Evolutionary conservation across 257 asterid genomes (phyloP).

Genomic region (Cruciata laevipes): DNA sequence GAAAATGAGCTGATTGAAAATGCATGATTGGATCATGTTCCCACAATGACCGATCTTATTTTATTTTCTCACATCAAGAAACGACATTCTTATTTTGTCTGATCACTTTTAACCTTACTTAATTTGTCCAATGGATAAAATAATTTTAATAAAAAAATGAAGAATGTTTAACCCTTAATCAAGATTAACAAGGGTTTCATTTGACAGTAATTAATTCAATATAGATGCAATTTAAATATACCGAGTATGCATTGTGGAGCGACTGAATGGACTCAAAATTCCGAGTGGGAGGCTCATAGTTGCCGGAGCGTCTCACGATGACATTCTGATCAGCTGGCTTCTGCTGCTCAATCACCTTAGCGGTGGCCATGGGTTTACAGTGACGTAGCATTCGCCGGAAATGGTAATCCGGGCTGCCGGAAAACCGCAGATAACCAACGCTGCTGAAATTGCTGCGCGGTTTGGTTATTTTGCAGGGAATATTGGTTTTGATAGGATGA

Average conservation of each 20-base stretch:
- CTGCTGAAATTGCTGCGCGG: neutral
- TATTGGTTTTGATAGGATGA: neutral
- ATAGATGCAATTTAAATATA: neutral
- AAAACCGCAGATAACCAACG: neutral
- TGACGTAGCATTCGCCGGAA: neutral
- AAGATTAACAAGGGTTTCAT: no score
- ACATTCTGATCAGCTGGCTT: neutral
- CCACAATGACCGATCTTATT: no score
- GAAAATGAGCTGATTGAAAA: no score
- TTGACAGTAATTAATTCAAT: no score
- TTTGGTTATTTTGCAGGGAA: neutral
- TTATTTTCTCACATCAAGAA: no score
- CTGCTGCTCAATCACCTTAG: constrained; percentile 2
- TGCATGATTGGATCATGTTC: no score
- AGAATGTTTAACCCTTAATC: no score
- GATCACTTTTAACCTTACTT: no score
- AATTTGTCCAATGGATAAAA: no score
- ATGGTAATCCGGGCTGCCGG: neutral
- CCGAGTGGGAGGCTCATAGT: constrained; percentile 39
- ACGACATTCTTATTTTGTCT: no score
- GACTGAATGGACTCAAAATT: constrained; percentile 32
- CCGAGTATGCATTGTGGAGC: constrained; percentile 25
- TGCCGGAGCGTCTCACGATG: constrained; percentile 29
- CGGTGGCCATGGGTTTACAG: neutral
- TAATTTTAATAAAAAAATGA: no score